These are phyloP conservation scores for Neonectria hederae DNA, from an alignment of 2,329 filamentous ascomycete genomes.

Conservation along the genomic window DNA sequence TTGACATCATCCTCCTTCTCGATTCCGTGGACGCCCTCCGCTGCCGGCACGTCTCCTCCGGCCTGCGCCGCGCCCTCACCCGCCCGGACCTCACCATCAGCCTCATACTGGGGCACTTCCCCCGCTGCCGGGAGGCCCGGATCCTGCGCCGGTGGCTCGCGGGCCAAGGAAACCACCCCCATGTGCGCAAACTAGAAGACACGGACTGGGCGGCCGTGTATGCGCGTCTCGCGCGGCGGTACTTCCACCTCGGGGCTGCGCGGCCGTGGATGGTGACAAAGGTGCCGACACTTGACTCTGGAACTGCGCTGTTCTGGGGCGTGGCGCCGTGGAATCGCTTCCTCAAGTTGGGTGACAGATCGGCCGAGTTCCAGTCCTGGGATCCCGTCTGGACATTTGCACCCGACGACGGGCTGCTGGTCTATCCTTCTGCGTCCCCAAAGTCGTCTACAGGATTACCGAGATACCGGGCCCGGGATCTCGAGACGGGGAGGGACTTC, in stretches of 20 bases:
- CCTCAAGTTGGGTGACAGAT: slow-evolving; percentile 53
- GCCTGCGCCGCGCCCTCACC: slow-evolving; percentile 60
- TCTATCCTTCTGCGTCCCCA: slow-evolving; percentile 55
- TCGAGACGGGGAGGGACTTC: slow-evolving; percentile 54
- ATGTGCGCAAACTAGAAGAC: slow-evolving; percentile 23
- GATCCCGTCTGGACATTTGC: slow-evolving; percentile 65
- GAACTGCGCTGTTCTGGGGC: slow-evolving; percentile 43
- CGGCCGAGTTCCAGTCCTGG: slow-evolving; percentile 54
- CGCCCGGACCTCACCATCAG: slow-evolving; percentile 56
- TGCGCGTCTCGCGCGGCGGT: slow-evolving; percentile 61
- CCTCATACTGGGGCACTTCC: slow-evolving; percentile 62
- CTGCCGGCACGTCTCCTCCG: slow-evolving; percentile 61
- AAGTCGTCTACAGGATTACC: neutral
- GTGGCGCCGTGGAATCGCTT: slow-evolving; percentile 57
- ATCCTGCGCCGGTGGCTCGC: slow-evolving; percentile 37
- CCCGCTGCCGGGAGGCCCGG: slow-evolving; percentile 63
- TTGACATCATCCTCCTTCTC: slow-evolving; percentile 61
- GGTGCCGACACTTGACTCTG: slow-evolving; percentile 30
- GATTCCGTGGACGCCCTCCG: slow-evolving; percentile 59
- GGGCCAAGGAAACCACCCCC: neutral
- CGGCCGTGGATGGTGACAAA: slow-evolving; percentile 50
- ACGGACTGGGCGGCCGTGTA: slow-evolving; percentile 56
- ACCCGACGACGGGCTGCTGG: slow-evolving; percentile 61
- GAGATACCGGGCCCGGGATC: slow-evolving; percentile 60
- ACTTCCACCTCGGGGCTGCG: slow-evolving; percentile 61